Conservation (phyloP, 441 rosid genomes). For the Hura crepitans region DNA sequence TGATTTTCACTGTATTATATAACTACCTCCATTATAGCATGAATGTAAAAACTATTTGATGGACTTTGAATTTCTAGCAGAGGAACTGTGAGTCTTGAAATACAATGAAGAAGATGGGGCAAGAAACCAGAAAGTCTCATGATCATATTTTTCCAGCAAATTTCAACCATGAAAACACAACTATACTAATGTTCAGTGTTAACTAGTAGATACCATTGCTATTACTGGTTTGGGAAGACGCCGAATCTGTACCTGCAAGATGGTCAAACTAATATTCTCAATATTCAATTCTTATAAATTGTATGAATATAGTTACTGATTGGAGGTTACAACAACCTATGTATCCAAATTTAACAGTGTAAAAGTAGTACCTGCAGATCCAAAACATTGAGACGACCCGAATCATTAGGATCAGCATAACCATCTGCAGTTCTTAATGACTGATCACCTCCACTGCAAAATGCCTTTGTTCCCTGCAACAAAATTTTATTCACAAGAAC, state of each 20-base stretch:
- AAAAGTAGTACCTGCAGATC: slow-evolving; percentile 64
- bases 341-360: background rate
- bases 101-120: background rate
- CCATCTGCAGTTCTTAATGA: slow-evolving; percentile 64
- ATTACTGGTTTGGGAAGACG: slow-evolving; percentile 93
- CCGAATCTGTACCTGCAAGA: slow-evolving; percentile 74
- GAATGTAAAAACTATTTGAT: slow-evolving; percentile 7
- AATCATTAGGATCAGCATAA: slow-evolving; percentile 66
- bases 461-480: slow-evolving; percentile 80
- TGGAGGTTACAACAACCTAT: too few species aligned
- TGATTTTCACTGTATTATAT: slow-evolving; percentile 25
- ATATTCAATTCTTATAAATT: too few species aligned
- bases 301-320: too few species aligned
- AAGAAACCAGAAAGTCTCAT: background rate
- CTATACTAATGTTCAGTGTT: background rate
- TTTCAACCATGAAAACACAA: slow-evolving; percentile 1
- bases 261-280: slow-evolving; percentile 18
- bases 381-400: slow-evolving; percentile 71
- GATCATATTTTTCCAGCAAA: background rate
- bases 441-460: slow-evolving; percentile 93
- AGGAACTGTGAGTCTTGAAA: background rate
- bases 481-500: slow-evolving; percentile 9
- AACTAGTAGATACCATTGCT: slow-evolving; percentile 61
- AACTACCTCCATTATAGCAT: background rate
- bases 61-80: background rate